Base-by-base conservation (phyloP, 1,284 basidiomycete genomes). In the Cystobasidium pallidum region DNA sequence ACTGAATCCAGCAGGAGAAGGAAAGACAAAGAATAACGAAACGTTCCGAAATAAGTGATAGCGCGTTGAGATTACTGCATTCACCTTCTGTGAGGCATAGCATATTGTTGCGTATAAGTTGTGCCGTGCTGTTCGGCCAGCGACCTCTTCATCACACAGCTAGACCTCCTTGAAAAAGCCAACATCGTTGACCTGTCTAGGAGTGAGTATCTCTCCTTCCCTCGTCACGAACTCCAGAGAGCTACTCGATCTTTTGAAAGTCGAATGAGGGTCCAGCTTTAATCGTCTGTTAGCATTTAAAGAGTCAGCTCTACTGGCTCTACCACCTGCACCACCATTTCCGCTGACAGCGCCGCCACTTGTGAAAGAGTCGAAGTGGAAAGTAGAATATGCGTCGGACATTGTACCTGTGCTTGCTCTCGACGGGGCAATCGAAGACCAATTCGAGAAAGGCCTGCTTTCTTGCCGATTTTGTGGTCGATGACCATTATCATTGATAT, bases 131-230 rank as follows among this genome's bases (percentile, higher is more conserved):
- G 36, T 39, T 7, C 13, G 13, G 36, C 36, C 36, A 39, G 13
- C 6, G 36, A 39, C 6, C 36, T 39, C n/a, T n/a, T n/a, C n/a
- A n/a, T 39, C 36, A 13, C 13, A 13, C 7, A 39, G 36, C 36
- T 39, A 71, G 21, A 24, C 51, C 17, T 63, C 61, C 34, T 59
- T 71, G 61, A 71, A 71, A 19, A 71, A 71, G 15, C 61, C 61
- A 21, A 71, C 68, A 32, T 71, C 49, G 36, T 41, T 55, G 47
- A 71, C 68, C 36, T 51, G 59, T 39, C 59, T 39, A 13, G 68
- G 68, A 28, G 68, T 71, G 21, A 62, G 45, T n/a, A 71, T 52
- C 15, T 64, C 62, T 32, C 62, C 62, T 32, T 64, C 62, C 8
- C n/a, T 41, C 30, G 62, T 64, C 19, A 64, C 62, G 62, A 64